These are phyloP conservation scores for Rhizomucor pusillus DNA, from an alignment of 371 early-diverging fungal species.

Conservation along the genomic window DNA sequence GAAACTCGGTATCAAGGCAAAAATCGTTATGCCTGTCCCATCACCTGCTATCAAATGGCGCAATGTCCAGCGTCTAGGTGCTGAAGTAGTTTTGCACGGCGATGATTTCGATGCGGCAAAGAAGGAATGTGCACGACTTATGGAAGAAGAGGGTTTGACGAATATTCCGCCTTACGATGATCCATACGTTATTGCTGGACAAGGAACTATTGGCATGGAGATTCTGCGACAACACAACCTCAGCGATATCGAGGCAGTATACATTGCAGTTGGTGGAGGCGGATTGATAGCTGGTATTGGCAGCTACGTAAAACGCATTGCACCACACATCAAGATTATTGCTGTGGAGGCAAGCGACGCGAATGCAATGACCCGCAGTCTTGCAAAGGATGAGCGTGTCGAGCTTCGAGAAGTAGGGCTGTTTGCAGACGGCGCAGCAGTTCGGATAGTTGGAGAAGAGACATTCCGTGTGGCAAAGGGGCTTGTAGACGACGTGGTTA, in stretches of 20 bases:
- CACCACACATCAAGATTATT: constrained; percentile 81
- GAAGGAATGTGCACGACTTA: constrained; percentile 72
- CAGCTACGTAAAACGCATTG: constrained; percentile 85
- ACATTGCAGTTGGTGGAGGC: constrained; percentile 93
- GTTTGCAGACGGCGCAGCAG: constrained; percentile 97
- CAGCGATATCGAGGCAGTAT: constrained; percentile 80
- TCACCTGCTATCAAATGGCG: constrained; percentile 68
- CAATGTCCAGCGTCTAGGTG: constrained; percentile 91
- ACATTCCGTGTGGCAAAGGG: constrained; percentile 72
- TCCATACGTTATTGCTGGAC: constrained; percentile 97
- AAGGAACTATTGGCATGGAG: constrained; percentile 95
- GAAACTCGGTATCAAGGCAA: constrained; percentile 87
- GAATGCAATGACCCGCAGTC: constrained; percentile 83
- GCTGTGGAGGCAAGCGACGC: constrained; percentile 93
- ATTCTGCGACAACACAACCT: constrained; percentile 77
- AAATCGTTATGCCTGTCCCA: constrained; percentile 94
- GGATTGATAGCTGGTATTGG: constrained; percentile 92
- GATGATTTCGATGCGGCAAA: constrained; percentile 95
- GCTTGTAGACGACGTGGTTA: constrained; percentile 80
- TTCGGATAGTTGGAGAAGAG: constrained; percentile 87
- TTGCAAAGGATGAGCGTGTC: constrained; percentile 62
- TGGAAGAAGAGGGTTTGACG: constrained; percentile 66
- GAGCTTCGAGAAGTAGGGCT: constrained; percentile 82
- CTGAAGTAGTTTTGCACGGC: constrained; percentile 83
- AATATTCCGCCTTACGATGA: constrained; percentile 97